Base-by-base conservation (phyloP, 306 rosid species). In the apple (Malus domestica) region DNA sequence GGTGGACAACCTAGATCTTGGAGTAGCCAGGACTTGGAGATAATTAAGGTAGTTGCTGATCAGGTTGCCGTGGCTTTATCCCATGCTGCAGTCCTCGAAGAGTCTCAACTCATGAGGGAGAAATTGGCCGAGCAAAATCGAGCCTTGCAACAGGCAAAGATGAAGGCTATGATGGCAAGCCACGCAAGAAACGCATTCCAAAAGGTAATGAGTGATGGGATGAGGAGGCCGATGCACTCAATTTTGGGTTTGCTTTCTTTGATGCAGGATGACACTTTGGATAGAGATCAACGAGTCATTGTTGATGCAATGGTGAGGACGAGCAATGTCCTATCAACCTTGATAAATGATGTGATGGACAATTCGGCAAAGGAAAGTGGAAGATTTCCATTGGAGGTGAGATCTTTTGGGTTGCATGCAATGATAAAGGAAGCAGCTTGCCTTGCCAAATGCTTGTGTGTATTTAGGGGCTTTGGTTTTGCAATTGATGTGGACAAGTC, bases 201-300 rank as follows among this genome's bases (percentile, higher is more conserved):
- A 85, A 90, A 88, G 81, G 98, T 96, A 79, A 96, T 93, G 99
- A 89, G 97, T 68, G 93, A 89, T 76, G 99, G 99, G 76, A 96
- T 96, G 99, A 90, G 98, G 81, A 92, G 94, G 85, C 99, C 99
- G 54, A 96, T 93, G 99, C 98, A 96, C 85, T 96, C 99, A 30
- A 86, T 96, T 77, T 68, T 96, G 79, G 98, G 99, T 68, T 76
- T 96, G 91, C 94, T 96, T 75, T 96, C 99, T 15, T 83, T 89
- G 90, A 27, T 96, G 82, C 92, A 89, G 80, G 91, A 88, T 6
- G 97, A 93, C 80, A 89, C 66, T 70, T 76, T 96, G 72, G 88
- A 76, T 63, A 80, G 75, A 29, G 98, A 90, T 84, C 99, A 96
- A 72, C 81, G 71, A 77, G 88, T 91, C 72, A 86, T 96, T 51